phyloP scores from a whole-genome alignment of 306 rosid species.

The Hippophae gyantsensis region DNA sequence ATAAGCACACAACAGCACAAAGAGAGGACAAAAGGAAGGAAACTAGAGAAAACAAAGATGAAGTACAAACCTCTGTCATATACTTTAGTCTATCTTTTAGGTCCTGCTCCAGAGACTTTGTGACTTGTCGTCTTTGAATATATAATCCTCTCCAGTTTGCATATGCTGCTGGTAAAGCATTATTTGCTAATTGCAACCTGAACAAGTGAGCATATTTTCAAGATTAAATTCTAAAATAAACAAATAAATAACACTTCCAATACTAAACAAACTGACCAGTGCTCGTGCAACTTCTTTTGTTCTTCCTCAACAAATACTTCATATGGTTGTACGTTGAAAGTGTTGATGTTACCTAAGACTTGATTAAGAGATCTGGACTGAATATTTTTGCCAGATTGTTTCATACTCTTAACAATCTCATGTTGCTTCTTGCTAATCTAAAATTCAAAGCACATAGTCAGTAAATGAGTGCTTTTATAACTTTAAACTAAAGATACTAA shows the following conservation, averaged over 20 bases:
- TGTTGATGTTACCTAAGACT: constrained; percentile 68
- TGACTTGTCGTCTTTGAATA: constrained; percentile 35
- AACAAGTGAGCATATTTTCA: constrained; percentile 11
- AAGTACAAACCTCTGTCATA: constrained; percentile 40
- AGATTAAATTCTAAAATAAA: constrained; percentile 9
- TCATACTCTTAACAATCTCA: constrained; percentile 84
- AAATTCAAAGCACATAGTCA: constrained; percentile 26
- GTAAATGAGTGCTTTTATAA: constrained; percentile 7
- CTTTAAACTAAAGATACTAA: neutral
- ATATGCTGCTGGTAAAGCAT: constrained; percentile 64
- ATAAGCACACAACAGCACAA: constrained; percentile 20
- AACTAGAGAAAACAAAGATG: constrained; percentile 5
- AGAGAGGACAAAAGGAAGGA: constrained; percentile 1
- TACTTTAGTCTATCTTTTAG: constrained; percentile 35
- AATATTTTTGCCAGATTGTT: constrained; percentile 71
- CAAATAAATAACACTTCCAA: neutral
- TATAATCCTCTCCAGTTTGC: constrained; percentile 48
- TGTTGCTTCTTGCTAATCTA: constrained; percentile 90
- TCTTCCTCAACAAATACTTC: constrained; percentile 77
- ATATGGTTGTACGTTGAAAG: constrained; percentile 73
- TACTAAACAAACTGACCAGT: constrained; percentile 60
- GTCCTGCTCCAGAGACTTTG: constrained; percentile 46
- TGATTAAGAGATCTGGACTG: constrained; percentile 69
- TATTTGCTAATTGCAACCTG: constrained; percentile 68
- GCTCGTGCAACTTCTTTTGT: constrained; percentile 70